Evolutionary conservation across 1,284 basidiomycete genomes (phyloP).

Genomic region (Ceratobasidium sp.): DNA sequence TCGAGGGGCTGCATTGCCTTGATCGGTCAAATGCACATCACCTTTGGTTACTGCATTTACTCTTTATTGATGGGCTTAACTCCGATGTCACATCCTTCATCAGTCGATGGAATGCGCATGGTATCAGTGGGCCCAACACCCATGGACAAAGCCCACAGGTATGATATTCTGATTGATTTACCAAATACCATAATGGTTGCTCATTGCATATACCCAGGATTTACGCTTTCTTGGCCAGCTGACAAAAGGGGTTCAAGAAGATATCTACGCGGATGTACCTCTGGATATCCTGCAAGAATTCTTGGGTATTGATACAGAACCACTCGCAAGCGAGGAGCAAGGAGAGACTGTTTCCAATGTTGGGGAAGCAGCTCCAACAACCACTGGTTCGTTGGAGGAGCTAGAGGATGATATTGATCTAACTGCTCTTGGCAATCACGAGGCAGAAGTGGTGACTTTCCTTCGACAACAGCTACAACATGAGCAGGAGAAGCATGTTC

Average conservation of each 20-base stretch:
- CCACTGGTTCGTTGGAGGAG: background rate
- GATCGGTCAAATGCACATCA: background rate
- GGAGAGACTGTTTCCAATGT: too few relatives aligned
- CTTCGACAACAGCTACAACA: background rate
- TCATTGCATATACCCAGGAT: background rate
- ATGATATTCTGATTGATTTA: background rate
- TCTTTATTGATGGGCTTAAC: background rate
- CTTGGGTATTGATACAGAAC: background rate
- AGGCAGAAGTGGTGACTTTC: background rate
- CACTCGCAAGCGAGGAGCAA: too few relatives aligned
- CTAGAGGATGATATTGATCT: background rate
- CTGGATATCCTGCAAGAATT: background rate
- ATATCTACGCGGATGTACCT: background rate
- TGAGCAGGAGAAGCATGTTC: background rate
- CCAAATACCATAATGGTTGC: too few relatives aligned
- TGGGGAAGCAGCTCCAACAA: too few relatives aligned
- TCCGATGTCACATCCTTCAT: background rate
- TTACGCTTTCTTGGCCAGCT: background rate
- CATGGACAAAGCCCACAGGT: background rate
- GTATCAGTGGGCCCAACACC: background rate
- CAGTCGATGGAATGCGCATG: background rate
- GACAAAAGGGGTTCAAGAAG: background rate
- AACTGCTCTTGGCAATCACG: background rate
- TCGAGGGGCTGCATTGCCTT: background rate
- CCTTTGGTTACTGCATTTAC: background rate